These are phyloP conservation scores for Quercus rubra DNA, from an alignment of 306 rosid genomes.

Conservation along the genomic window DNA sequence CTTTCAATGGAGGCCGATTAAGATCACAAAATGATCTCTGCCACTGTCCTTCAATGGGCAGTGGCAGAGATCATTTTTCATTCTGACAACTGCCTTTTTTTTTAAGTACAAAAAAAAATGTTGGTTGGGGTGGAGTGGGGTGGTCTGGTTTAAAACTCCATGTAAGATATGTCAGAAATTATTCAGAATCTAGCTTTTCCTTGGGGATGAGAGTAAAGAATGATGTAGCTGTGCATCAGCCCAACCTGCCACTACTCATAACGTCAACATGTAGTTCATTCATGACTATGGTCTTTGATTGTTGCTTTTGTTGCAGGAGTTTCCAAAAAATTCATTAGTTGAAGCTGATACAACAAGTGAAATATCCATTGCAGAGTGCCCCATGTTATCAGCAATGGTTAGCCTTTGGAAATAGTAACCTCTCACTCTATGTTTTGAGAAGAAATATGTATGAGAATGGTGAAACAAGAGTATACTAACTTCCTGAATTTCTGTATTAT, in stretches of 20 bases:
- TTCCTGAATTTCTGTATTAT: too few species aligned
- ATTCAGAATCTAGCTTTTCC: not conserved
- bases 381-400: conserved; percentile 79
- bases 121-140: too few species aligned
- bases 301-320: conserved; percentile 47
- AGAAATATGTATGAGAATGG: not conserved
- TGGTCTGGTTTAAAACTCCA: not conserved
- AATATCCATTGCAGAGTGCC: conserved; percentile 22
- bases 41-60: conserved; percentile 55
- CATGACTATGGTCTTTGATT: not conserved
- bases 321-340: conserved; percentile 47
- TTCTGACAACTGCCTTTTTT: not conserved
- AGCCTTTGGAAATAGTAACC: too few species aligned
- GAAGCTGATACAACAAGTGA: conserved; percentile 68
- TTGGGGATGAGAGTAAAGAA: not conserved
- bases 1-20: conserved; percentile 31
- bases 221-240: not conserved
- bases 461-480: not conserved
- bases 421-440: too few species aligned
- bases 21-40: too few species aligned
- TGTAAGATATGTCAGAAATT: not conserved
- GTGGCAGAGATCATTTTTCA: too few species aligned
- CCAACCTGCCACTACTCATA: not conserved
- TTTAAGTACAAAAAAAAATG: not conserved
- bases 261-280: too few species aligned